These are phyloP conservation scores for Solanum pimpinellifolium DNA, from an alignment of 257 asterid species.

Conservation along the genomic window DNA sequence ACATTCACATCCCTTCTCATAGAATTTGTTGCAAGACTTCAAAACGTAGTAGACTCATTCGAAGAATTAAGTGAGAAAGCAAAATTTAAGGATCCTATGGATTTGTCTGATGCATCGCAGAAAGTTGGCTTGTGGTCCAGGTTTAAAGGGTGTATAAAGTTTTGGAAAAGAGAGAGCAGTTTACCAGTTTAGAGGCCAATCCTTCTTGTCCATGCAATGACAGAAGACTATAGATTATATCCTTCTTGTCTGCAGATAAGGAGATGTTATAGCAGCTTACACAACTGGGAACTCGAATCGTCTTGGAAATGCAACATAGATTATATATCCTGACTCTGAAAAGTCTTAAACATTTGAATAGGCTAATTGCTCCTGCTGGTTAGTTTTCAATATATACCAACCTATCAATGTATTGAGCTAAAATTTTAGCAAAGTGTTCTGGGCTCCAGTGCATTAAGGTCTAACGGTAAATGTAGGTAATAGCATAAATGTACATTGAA, in stretches of 20 bases:
- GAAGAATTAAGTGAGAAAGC: constrained; percentile 60
- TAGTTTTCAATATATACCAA: background rate
- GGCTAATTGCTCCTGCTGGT: background rate
- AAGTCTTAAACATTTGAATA: background rate
- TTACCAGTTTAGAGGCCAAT: background rate
- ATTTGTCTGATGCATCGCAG: constrained; percentile 2
- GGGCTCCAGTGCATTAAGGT: background rate
- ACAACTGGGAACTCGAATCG: background rate
- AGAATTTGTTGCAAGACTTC: constrained; percentile 76
- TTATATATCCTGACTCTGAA: background rate
- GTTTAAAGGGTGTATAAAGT: constrained; percentile 12
- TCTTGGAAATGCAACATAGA: background rate
- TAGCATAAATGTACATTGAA: background rate
- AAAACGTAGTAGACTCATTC: constrained; percentile 57
- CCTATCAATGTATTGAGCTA: background rate
- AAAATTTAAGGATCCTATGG: constrained; percentile 34
- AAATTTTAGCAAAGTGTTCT: background rate
- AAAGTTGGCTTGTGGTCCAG: constrained; percentile 27
- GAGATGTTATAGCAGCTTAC: background rate
- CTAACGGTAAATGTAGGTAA: background rate
- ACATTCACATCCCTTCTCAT: constrained; percentile 67
- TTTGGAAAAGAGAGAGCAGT: constrained; percentile 1
- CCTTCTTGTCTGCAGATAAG: background rate
- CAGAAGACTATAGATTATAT: background rate
- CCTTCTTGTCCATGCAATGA: background rate